A percentile compares a stretch with the other conserved stretches of the same genome.
phyloP scores from a whole-genome alignment of 2,329 filamentous ascomycete species.

The Cladosporium velox region DNA sequence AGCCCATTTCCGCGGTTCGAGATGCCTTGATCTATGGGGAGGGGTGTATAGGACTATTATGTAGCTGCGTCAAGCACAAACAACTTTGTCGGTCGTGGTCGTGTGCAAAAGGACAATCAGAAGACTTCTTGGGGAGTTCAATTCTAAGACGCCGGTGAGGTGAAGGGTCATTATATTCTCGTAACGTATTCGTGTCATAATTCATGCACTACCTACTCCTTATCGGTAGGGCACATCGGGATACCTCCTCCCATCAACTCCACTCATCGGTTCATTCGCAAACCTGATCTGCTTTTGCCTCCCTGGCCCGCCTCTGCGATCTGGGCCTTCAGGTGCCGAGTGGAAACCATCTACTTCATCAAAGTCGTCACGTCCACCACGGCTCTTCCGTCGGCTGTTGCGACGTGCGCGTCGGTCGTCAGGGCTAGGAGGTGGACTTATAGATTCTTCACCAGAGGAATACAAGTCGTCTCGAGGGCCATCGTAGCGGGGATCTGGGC shows the following conservation, averaged over 20 bases:
- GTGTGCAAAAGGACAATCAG: neutral
- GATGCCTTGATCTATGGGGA: neutral
- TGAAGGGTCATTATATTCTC: neutral
- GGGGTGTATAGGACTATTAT: neutral
- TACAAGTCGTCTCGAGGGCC: constrained; percentile 15
- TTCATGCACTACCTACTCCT: neutral
- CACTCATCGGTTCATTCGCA: constrained; percentile 23
- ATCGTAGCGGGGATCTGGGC: constrained; percentile 12
- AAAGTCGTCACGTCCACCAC: constrained; percentile 17
- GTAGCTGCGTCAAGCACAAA: neutral
- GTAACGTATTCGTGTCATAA: neutral
- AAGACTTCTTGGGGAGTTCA: neutral
- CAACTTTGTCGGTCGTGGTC: neutral
- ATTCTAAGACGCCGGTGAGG: neutral
- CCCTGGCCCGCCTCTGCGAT: constrained; percentile 15
- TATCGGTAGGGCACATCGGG: constrained; percentile 24
- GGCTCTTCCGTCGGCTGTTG: constrained; percentile 23
- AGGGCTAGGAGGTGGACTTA: constrained; percentile 13
- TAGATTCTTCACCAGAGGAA: constrained; percentile 6
- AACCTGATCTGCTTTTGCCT: constrained; percentile 30
- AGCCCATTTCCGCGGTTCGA: neutral
- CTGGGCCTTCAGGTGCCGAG: constrained; percentile 12
- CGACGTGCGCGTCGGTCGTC: constrained; percentile 20
- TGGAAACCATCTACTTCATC: constrained; percentile 15
- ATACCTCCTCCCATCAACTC: constrained; percentile 30